Conservation (phyloP, 768 basidiomycete genomes). For the Lactifluus piperatus region DNA sequence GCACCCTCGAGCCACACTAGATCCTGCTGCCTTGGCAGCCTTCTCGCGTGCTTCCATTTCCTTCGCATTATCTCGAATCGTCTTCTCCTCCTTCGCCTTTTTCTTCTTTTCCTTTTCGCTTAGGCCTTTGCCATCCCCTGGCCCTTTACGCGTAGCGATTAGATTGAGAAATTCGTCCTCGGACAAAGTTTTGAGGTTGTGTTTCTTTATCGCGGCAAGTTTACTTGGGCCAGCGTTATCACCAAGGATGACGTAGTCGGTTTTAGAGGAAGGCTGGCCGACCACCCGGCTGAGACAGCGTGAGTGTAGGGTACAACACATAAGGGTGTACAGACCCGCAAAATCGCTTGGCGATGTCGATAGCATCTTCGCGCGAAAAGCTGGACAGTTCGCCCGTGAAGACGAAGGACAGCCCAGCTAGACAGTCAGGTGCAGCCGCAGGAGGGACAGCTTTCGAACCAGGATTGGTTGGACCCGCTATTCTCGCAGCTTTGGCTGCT, state of each 20-base stretch:
- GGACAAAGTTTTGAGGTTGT: conserved; percentile 60
- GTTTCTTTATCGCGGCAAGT: conserved; percentile 77
- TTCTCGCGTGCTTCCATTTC: conserved; percentile 73
- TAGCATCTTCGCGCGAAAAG: conserved; percentile 80
- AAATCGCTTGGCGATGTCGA: conserved; percentile 84
- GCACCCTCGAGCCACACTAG: conserved; percentile 21
- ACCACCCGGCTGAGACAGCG: conserved; percentile 61
- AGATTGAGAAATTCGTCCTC: conserved; percentile 86
- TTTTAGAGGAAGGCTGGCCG: conserved; percentile 80
- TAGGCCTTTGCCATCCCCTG: conserved; percentile 32
- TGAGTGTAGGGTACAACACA: background rate
- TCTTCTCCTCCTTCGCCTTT: conserved; percentile 69
- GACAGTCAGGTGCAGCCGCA: conserved; percentile 68
- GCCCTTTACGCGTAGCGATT: conserved; percentile 62
- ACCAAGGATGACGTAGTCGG: conserved; percentile 83
- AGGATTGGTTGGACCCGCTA: conserved; percentile 46
- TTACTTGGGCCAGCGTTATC: conserved; percentile 84
- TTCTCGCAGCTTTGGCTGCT: conserved; percentile 49
- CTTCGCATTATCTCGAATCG: conserved; percentile 61
- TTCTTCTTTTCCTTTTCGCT: conserved; percentile 81
- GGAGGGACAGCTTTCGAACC: conserved; percentile 58
- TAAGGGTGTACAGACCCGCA: conserved; percentile 60
- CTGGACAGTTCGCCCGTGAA: conserved; percentile 91
- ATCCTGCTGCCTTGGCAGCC: conserved; percentile 21
- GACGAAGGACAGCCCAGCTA: conserved; percentile 84